Conservation (phyloP, 2,329 filamentous ascomycete genomes). For the Fusarium lyarnte region DNA sequence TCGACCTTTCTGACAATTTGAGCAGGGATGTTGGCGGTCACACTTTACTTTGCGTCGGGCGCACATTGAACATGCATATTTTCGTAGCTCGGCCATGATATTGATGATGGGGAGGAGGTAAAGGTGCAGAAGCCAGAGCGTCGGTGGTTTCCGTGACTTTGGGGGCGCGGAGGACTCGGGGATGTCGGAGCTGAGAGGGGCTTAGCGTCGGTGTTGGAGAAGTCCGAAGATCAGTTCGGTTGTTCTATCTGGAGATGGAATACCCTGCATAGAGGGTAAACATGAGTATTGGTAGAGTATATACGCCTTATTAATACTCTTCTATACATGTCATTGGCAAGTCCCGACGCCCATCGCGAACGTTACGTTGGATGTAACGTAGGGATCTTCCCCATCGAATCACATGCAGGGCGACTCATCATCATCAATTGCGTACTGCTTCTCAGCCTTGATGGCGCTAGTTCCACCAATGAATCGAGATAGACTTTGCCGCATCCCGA, state of each 20-base stretch:
- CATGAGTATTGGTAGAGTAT: no score
- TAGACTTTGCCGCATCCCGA: not conserved
- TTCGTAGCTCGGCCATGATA: not conserved
- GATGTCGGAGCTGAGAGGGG: not conserved
- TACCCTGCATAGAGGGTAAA: no score
- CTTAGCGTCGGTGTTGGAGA: not conserved
- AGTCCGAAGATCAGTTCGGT: not conserved
- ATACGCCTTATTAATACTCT: not conserved
- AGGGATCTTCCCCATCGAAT: not conserved
- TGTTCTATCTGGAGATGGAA: not conserved
- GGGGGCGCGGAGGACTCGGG: not conserved
- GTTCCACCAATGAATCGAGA: not conserved
- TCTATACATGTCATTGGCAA: no score
- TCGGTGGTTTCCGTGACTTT: not conserved
- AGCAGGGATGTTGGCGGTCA: conserved; percentile 53
- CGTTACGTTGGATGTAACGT: not conserved
- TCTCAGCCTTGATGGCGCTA: not conserved
- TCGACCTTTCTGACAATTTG: conserved; percentile 54
- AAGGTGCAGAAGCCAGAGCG: not conserved
- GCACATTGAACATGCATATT: conserved; percentile 34
- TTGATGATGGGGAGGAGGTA: not conserved
- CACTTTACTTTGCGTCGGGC: conserved; percentile 46
- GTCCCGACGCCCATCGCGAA: not conserved
- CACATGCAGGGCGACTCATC: not conserved
- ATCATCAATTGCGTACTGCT: not conserved